Evolutionary conservation across 257 asterid genomes (phyloP), one percentile per base, ranked within the genome.

Genomic region (Orobanche coerulescens): DNA sequence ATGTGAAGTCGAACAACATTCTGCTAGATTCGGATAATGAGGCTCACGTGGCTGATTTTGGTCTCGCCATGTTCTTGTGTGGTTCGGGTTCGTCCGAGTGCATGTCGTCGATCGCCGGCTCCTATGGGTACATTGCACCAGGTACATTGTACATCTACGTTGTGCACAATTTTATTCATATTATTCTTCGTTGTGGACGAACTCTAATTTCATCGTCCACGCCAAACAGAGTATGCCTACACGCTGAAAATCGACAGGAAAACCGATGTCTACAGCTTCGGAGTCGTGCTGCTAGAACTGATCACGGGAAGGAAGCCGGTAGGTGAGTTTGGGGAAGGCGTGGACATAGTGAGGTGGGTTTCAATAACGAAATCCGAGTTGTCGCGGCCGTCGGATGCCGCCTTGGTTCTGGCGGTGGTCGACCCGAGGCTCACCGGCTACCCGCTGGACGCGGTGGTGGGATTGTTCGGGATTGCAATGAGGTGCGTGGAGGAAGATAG

Each of bases 1-100:
- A 47, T 9, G 53, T 47, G 53, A 47, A 47, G 53, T 47, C 53
- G 53, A 47, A 47, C 1, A 47, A 47, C 40, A 91, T 91, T 18
- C 61, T 91, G 71, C 79, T 91, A 20, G 96, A 87, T 70, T 82
- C 77, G 0, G 82, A 84, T 58, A 81, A 78, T 9, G 96, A 85
- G 40, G 97, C 96, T 39, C 97, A 85, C 58, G 96, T 91, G 2
- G 97, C 96, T 19, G 97, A 91, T 76, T 91, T 91, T 25, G 96
- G 97, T 6, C 83, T 89, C 0, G 96, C 96, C 1, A 89, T 86
- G 78, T 82, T 89, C 46, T 89, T 79, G 71, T 78, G 72, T 4
- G 83, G 76, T 4, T 79, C 79, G 4, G 94, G 73, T 37, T 78
- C 76, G 0, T 85, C 95, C 0, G 88, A 83, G 64, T 86, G 89